These are phyloP conservation scores for Paraphaeosphaeria sporulosa DNA, from an alignment of 2,329 filamentous ascomycete genomes.

Conservation along the genomic window DNA sequence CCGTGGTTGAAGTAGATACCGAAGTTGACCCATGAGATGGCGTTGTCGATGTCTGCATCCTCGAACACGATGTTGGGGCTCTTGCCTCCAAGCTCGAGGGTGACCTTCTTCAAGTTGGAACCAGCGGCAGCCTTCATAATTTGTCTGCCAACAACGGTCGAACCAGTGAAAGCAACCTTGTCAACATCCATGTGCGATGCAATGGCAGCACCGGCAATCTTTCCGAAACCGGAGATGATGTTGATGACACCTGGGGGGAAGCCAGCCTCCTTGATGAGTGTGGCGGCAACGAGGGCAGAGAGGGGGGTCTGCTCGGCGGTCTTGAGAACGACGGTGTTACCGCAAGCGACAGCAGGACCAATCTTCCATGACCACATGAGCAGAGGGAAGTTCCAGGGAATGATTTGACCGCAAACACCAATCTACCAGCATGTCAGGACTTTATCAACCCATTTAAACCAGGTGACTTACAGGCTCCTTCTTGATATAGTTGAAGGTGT, in stretches of 20 bases:
- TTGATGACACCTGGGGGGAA: constrained; percentile 82
- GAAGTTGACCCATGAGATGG: constrained; percentile 78
- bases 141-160: constrained; percentile 73
- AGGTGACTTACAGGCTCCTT: constrained; percentile 69
- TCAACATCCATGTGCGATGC: constrained; percentile 80
- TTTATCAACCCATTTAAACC: background rate
- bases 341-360: constrained; percentile 73
- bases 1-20: constrained; percentile 67
- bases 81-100: constrained; percentile 81
- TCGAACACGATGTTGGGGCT: constrained; percentile 82
- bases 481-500: constrained; percentile 84
- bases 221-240: constrained; percentile 79
- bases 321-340: constrained; percentile 78
- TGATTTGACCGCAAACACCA: constrained; percentile 85
- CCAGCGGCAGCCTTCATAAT: constrained; percentile 83
- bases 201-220: constrained; percentile 78
- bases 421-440: constrained; percentile 54
- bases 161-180: constrained; percentile 85
- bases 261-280: constrained; percentile 75
- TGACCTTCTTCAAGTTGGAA: constrained; percentile 84
- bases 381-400: constrained; percentile 88
- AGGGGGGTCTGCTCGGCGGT: constrained; percentile 79
- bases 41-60: constrained; percentile 78
- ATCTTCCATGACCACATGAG: constrained; percentile 88
- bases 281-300: constrained; percentile 70